Evolutionary conservation across 83 land plant species (phyloP), one percentile per base, ranked within the genome.

Genomic region (Isoetes engelmannii): DNA sequence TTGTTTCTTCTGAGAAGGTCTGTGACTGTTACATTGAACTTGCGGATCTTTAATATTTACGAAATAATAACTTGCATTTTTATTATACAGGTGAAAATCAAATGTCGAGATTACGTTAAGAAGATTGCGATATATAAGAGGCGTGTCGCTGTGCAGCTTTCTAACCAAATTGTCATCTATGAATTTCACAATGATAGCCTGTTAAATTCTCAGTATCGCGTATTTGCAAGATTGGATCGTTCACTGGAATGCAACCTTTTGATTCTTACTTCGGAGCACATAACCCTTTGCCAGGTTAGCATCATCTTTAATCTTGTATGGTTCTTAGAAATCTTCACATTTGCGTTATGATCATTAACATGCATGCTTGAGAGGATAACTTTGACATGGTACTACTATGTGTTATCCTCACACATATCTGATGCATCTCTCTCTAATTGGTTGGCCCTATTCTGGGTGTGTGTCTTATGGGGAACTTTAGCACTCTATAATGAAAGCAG

Each of bases 71-170:
- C 45, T 28, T 63, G 28, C 17, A 53, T 53, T 53, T 53, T 15
- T 53, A 2, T 53, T 53, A 15, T 53, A 17, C 69, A 79, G 81
- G 73, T 79, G 21, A 58, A 78, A 20, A 79, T 79, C 17, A 65
- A 75, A 50, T 79, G 81, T 49, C 55, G 43, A 8, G 81, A 79
- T 47, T 74, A 79, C 48, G 70, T 79, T 5, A 67, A 64, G 21
- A 79, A 74, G 62, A 74, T 79, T 68, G 77, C 81, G 15, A 74
- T 79, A 17, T 79, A 74, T 48, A 69, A 70, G 57, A 68, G 70
- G 45, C 63, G 65, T 65, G 63, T 79, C 69, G 81, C 81, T 21
- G 72, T 79, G 9, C 81, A 79, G 43, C 69, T 79, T 9, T 57
- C 74, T 15, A 74, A 64, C 48, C 41, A 69, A 70, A 70, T 79